These are phyloP conservation scores for Fusarium sp. DNA, from an alignment of 2,329 filamentous ascomycete species.

Conservation along the genomic window DNA sequence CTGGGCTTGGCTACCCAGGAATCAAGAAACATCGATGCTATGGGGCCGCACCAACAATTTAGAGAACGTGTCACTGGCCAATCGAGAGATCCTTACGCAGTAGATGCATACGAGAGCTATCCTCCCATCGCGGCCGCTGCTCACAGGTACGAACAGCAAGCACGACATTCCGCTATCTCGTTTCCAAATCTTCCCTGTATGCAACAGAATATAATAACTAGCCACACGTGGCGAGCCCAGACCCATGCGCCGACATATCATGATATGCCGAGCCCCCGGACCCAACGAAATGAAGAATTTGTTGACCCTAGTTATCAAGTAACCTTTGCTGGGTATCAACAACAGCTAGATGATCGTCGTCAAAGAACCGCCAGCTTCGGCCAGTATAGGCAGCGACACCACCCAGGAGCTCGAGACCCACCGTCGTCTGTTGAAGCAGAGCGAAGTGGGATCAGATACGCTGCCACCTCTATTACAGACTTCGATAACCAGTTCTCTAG, in stretches of 20 bases:
- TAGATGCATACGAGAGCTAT: background rate
- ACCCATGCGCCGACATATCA: background rate
- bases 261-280: background rate
- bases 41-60: too few species aligned
- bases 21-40: too few species aligned
- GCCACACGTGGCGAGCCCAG: background rate
- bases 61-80: too few species aligned
- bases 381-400: background rate
- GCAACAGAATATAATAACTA: background rate
- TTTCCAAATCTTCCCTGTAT: background rate
- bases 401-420: background rate
- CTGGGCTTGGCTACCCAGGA: too few species aligned
- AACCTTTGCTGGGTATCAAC: conserved; percentile 1
- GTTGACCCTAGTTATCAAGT: background rate
- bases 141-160: background rate
- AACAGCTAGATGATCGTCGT: conserved; percentile 1
- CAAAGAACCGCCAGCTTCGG: conserved; percentile 22
- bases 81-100: background rate
- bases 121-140: background rate
- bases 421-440: conserved; percentile 4
- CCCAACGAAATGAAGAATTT: background rate
- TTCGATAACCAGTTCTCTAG: conserved; percentile 20
- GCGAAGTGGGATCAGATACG: background rate
- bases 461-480: conserved; percentile 1
- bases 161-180: background rate